Evolutionary conservation across 2,329 filamentous ascomycete genomes (phyloP).

Genomic region (Hypoxylon sp.): DNA sequence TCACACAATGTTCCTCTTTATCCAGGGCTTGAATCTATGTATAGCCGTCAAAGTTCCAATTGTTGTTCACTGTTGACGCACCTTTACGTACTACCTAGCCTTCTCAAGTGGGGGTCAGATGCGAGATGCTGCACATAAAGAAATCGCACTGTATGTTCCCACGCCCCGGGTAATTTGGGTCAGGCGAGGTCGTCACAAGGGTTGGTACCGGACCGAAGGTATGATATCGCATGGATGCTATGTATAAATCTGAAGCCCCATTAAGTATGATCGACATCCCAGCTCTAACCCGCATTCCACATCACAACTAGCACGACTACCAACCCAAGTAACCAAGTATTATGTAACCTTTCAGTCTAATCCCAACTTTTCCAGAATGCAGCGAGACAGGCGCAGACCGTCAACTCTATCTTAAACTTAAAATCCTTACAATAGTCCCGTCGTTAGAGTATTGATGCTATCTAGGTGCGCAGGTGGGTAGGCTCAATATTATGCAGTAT

Average conservation of each 20-base stretch:
- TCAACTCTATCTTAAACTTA: conserved; percentile 18
- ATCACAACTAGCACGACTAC: conserved; percentile 3
- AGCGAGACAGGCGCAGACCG: conserved; percentile 1
- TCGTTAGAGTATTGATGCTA: neutral
- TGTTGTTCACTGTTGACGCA: neutral
- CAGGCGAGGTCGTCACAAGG: conserved; percentile 21
- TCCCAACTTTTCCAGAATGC: conserved; percentile 6
- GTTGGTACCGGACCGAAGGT: conserved; percentile 28
- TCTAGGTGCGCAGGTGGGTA: neutral
- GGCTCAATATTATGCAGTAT: conserved; percentile 7
- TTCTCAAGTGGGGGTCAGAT: conserved; percentile 16
- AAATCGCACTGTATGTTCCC: conserved; percentile 18
- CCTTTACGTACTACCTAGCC: neutral
- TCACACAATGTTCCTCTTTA: neutral
- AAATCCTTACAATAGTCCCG: conserved; percentile 22
- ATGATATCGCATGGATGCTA: conserved; percentile 12
- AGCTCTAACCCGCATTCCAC: neutral
- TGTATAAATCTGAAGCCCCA: conserved; percentile 10
- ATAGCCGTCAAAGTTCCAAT: conserved; percentile 1
- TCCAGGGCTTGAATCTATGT: neutral
- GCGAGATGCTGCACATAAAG: neutral
- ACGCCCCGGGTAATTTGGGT: conserved; percentile 15
- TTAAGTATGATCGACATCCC: conserved; percentile 24
- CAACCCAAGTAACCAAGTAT: neutral
- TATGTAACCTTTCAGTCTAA: conserved; percentile 14